Conservation (phyloP, 768 basidiomycete species). For the Hericium rajendrae region DNA sequence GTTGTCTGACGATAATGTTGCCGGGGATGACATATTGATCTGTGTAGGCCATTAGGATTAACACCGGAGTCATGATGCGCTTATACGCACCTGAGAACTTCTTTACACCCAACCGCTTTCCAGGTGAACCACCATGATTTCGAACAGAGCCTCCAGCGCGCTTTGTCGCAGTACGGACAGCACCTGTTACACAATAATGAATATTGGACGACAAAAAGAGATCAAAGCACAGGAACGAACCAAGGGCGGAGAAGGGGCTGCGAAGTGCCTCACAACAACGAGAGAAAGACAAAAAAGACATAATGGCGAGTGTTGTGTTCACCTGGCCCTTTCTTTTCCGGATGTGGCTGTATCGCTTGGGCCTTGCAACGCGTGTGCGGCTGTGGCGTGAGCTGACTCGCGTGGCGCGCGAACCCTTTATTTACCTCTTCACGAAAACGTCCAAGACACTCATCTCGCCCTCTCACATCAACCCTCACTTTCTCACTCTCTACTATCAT, state of each 20-base stretch:
- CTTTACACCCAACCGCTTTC: conserved; percentile 90
- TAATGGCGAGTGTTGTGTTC: conserved; percentile 12
- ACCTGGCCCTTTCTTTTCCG: not conserved
- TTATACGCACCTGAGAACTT: conserved; percentile 76
- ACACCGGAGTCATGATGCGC: too few relatives aligned
- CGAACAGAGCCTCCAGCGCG: conserved; percentile 90
- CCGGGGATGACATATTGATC: conserved; percentile 91
- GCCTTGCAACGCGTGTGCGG: not conserved
- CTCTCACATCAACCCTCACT: not conserved
- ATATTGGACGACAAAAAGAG: conserved; percentile 1
- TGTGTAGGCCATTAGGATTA: conserved; percentile 20
- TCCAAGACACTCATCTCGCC: conserved; percentile 9
- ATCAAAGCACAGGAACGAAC: conserved; percentile 11
- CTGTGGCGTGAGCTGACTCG: not conserved
- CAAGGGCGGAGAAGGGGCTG: conserved; percentile 42
- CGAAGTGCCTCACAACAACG: conserved; percentile 26
- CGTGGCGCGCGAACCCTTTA: not conserved
- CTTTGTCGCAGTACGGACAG: conserved; percentile 91
- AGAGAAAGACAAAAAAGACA: conserved; percentile 42
- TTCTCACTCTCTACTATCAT: conserved; percentile 15
- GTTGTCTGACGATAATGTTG: conserved; percentile 92
- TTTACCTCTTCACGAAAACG: conserved; percentile 2
- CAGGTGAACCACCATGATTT: conserved; percentile 89
- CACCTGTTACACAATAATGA: conserved; percentile 23
- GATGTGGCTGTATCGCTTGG: not conserved